Evolutionary conservation across 306 rosid genomes (phyloP), one percentile per base, ranked within the genome.

Genomic region (Alnus glutinosa): DNA sequence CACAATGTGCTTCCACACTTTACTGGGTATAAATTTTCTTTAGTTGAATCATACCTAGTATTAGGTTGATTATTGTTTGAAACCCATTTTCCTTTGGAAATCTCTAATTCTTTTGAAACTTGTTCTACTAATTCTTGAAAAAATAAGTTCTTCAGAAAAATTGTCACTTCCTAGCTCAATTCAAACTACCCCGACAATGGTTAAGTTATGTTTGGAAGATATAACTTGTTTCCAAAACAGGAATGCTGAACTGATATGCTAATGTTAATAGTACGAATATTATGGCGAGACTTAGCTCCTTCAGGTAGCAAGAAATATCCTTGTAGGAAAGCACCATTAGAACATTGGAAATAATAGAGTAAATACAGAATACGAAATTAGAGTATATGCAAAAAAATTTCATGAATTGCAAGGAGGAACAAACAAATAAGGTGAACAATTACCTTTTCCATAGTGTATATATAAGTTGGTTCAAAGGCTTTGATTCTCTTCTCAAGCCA

Each of bases 381-480:
- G 70, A 37, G 16, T 49, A 62, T 37, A 62, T 37, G 48, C 52
- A 66, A 48, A 37, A 30, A 58, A 77, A 8, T 75, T 36, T 71
- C 67, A 52, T 52, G 36, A 77, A 74, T 39, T 57, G 57, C 39
- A 50, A 72, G 74, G 76, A 69, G 46, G 79, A 67, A 55, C 14
- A 32, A 39, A 55, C 47, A 69, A 74, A 28, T 10, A 47, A 58
- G 30, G 30, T 55, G 63, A 67, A 61, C 64, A 23, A 10, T 77
- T 79, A 91, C 99, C 99, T 96, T 96, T 84, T 96, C 99, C 96
- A 85, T 86, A 47, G 99, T 96, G 87, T 96, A 96, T 48, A 93
- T 76, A 74, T 93, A 96, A 44, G 91, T 89, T 59, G 99, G 99
- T 85, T 93, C 99, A 83, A 89, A 93, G 74, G 90, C 85, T 86